Conservation (phyloP, 306 rosid genomes). For the Vigna unguiculata region DNA sequence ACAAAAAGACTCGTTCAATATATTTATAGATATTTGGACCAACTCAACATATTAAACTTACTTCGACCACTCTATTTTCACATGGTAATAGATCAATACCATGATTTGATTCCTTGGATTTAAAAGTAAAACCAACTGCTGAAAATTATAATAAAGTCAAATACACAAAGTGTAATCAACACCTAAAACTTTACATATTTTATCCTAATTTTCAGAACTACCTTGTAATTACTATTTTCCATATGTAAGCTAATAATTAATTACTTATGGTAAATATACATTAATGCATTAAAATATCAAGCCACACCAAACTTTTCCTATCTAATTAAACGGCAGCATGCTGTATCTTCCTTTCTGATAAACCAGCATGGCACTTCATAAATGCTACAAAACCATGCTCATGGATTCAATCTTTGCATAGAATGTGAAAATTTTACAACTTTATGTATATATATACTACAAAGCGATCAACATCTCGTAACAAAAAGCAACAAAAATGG, state of each 20-base stretch:
- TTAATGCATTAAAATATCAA: neutral
- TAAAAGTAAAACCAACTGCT: too few species aligned
- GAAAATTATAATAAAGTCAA: too few species aligned
- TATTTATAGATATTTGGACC: too few species aligned
- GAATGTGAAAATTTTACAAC: neutral
- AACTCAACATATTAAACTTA: too few species aligned
- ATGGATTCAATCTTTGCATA: constrained; percentile 23
- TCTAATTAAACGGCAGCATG: constrained; percentile 32
- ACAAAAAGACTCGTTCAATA: too few species aligned
- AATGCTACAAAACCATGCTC: constrained; percentile 22
- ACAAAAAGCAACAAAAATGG: constrained; percentile 5
- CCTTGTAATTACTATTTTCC: neutral
- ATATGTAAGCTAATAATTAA: too few species aligned
- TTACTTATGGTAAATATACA: neutral
- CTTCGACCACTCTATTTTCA: too few species aligned
- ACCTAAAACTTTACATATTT: too few species aligned
- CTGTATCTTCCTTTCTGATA: neutral
- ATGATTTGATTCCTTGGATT: too few species aligned
- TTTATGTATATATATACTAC: neutral
- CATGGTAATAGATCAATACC: too few species aligned
- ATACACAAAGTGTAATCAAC: too few species aligned
- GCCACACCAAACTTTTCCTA: neutral
- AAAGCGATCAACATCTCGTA: neutral
- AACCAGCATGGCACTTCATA: constrained; percentile 24
- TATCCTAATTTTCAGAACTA: too few species aligned